A percentile compares a stretch with the other conserved stretches of the same genome.
phyloP scores from a whole-genome alignment of 306 rosid species.

The Sicyos edulis region DNA sequence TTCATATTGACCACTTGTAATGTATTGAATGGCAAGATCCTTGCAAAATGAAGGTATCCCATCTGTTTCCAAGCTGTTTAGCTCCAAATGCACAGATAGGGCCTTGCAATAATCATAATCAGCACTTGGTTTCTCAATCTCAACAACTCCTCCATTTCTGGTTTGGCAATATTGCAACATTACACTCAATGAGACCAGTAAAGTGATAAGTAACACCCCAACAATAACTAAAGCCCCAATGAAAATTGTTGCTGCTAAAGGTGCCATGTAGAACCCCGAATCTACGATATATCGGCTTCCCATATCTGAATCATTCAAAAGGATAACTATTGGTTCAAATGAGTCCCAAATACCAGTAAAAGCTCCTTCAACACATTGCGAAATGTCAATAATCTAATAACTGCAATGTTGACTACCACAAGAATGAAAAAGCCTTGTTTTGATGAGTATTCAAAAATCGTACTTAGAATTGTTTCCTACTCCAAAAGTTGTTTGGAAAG shows the following conservation, averaged over 20 bases:
- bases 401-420: background rate
- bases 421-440: background rate
- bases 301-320: conserved; percentile 39
- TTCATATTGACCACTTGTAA: conserved; percentile 63
- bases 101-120: conserved; percentile 51
- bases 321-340: conserved; percentile 14
- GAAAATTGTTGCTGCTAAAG: conserved; percentile 58
- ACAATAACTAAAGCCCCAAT: conserved; percentile 45
- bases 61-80: conserved; percentile 52
- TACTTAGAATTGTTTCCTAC: background rate
- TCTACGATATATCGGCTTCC: conserved; percentile 52
- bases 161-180: conserved; percentile 81
- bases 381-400: background rate
- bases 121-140: conserved; percentile 31
- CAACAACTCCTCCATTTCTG: conserved; percentile 41
- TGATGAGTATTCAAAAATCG: background rate
- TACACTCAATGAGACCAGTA: conserved; percentile 52
- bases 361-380: background rate
- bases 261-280: conserved; percentile 73
- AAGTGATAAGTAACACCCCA: conserved; percentile 52
- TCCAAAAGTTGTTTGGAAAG: background rate
- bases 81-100: conserved; percentile 47
- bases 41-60: conserved; percentile 48
- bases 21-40: conserved; percentile 37
- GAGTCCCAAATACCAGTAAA: conserved; percentile 1